A percentile compares a stretch with the other conserved stretches of the same genome.
Evolutionary conservation across 805 yeast species (phyloP).

Genomic region (Suhomyces vadensis): DNA sequence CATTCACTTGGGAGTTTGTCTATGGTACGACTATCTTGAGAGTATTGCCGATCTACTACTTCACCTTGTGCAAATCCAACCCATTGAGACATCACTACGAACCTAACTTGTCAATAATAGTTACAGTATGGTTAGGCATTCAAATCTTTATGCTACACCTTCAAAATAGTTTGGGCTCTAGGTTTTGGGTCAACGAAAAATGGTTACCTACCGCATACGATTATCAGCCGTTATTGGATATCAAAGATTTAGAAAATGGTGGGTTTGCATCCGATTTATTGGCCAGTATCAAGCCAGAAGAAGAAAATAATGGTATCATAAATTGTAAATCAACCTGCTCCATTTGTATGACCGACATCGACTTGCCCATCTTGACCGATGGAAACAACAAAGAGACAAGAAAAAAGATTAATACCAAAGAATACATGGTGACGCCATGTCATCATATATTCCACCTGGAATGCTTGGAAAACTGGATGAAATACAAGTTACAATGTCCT

Average conservation of each 20-base stretch:
- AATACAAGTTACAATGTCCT: constrained; percentile 89
- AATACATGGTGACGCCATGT: constrained; percentile 88
- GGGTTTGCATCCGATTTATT: constrained; percentile 54
- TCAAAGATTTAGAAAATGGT: constrained; percentile 62
- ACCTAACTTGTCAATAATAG: constrained; percentile 44
- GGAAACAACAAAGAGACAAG: constrained; percentile 15
- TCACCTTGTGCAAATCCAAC: constrained; percentile 53
- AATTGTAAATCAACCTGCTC: constrained; percentile 72
- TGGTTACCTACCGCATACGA: constrained; percentile 81
- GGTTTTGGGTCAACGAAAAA: constrained; percentile 78
- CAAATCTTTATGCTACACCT: constrained; percentile 61
- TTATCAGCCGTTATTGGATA: constrained; percentile 68
- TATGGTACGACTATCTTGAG: constrained; percentile 65
- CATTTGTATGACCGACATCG: constrained; percentile 83
- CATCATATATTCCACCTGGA: constrained; percentile 84
- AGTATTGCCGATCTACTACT: constrained; percentile 63
- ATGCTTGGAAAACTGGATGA: constrained; percentile 94
- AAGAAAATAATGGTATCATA: constrained; percentile 26
- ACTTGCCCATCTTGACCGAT: constrained; percentile 46
- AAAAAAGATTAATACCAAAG: constrained; percentile 13
- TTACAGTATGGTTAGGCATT: constrained; percentile 55
- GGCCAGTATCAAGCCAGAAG: constrained; percentile 29
- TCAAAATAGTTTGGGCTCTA: constrained; percentile 72
- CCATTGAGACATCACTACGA: constrained; percentile 73
- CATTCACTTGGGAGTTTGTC: constrained; percentile 73